Percentiles rank a stretch among this genome's conserved stretches.
These are phyloP conservation scores for Haematococcus lacustris DNA, from an alignment of 139 green algal species.

Conservation along the genomic window DNA sequence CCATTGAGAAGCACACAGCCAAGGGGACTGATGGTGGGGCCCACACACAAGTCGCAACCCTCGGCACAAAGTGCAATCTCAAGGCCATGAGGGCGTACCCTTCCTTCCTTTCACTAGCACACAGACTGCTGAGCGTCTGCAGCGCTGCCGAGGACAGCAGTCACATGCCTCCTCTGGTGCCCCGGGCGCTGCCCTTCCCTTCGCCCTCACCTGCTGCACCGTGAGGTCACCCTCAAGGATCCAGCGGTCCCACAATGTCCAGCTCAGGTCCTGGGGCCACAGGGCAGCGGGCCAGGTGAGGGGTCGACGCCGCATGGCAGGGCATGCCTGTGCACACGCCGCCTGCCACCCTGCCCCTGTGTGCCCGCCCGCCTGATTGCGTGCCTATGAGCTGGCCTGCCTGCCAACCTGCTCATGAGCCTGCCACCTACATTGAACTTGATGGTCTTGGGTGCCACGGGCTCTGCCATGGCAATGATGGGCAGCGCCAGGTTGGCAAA, in stretches of 20 bases:
- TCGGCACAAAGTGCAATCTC: too few relatives aligned
- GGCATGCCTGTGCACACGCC: background rate
- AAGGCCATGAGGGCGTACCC: too few relatives aligned
- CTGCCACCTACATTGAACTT: constrained; percentile 8
- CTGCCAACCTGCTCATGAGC: background rate
- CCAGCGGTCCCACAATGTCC: constrained; percentile 96
- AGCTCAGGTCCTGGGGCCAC: constrained; percentile 59
- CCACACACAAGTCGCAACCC: too few relatives aligned
- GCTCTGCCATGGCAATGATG: constrained; percentile 95
- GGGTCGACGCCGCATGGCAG: background rate
- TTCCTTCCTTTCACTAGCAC: too few relatives aligned
- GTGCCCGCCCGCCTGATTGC: background rate
- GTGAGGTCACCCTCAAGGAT: constrained; percentile 92
- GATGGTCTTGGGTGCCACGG: constrained; percentile 59
- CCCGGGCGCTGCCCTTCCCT: too few relatives aligned
- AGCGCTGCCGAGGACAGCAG: too few relatives aligned
- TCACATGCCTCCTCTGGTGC: too few relatives aligned
- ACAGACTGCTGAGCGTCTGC: too few relatives aligned
- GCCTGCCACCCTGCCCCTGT: too few relatives aligned
- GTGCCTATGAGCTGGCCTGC: background rate
- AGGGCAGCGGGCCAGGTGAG: background rate
- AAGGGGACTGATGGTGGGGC: too few relatives aligned
- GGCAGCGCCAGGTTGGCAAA: constrained; percentile 98
- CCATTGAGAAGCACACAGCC: too few relatives aligned
- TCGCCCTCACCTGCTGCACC: constrained; percentile 64